Evolutionary conservation across 192 early-diverging fungal species (phyloP), one percentile per base, ranked within the genome.

Genomic region (Rhizophagus prolifer): DNA sequence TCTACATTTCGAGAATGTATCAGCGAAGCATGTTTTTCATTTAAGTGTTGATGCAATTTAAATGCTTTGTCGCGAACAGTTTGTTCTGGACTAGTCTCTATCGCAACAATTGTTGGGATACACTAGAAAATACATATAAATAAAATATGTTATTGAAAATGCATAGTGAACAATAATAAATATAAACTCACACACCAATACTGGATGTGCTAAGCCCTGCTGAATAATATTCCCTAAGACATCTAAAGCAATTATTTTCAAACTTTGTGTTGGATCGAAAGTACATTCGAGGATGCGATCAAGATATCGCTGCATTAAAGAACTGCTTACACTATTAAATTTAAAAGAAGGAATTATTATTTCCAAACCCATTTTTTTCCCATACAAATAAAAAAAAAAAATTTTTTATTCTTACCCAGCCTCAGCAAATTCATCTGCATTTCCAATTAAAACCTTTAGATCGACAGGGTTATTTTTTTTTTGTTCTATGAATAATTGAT

Each of bases 301-400:
- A 25, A 98, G 82, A 75, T 95, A 97, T 9, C 87, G 89, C 79
- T 98, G 95, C 92, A 98, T 96, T 46, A 98, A 81, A 62, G 95
- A 90, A 28, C 90, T 88, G 47, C 92, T 93, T n/a, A 98, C 91
- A n/a, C 88, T 85, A 67, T 64, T 41, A 74, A n/a, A 46, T 61
- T 28, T 60, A 30, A 12, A 30, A 28, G 9, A 28, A 63, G 9
- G 21, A 30, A 25, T 13, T 63, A 10, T 28, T 63, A 9, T 30
- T 16, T 6, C 19, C 19, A 14, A 23, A 25, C 7, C 19, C 23
- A 60, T 60, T 6, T 0, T 63, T 63, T 63, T 26, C 30, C 5
- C 1, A 30, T 3, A 13, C 31, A 30, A 26, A 30, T 31, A 16
- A 54, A 7, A 19, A 16, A 54, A 7, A 19, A 54, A n/a, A 54